Evolutionary conservation across 208 protist genomes (phyloP).

Genomic region (Strigomonas galati): DNA sequence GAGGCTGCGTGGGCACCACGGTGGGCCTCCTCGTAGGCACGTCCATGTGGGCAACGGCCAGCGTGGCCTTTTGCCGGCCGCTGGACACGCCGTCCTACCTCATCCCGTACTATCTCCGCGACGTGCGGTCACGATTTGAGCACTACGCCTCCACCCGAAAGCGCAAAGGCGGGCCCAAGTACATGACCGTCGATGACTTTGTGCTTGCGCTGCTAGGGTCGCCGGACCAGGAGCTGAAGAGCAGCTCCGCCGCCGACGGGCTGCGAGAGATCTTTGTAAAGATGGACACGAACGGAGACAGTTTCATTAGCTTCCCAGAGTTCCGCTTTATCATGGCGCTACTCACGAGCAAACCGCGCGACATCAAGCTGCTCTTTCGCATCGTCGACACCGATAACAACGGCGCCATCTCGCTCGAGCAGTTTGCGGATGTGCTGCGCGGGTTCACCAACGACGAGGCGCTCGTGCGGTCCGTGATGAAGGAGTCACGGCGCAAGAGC

Average conservation of each 20-base stretch:
- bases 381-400: conserved; percentile 57
- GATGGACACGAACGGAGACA: conserved; percentile 79
- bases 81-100: conserved; percentile 83
- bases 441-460: conserved; percentile 56
- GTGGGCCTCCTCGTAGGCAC: too few relatives aligned
- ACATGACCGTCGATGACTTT: conserved; percentile 89
- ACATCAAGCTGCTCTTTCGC: conserved; percentile 57
- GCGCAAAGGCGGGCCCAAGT: conserved; percentile 43
- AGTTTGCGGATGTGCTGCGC: conserved; percentile 74
- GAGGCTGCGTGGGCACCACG: too few relatives aligned
- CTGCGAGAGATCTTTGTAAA: conserved; percentile 56
- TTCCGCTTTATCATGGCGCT: conserved; percentile 81
- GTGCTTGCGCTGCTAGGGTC: conserved; percentile 66
- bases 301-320: conserved; percentile 74
- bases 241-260: conserved; percentile 19
- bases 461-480: conserved; percentile 40
- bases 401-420: conserved; percentile 46
- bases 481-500: conserved; percentile 34
- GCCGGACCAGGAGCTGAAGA: conserved; percentile 27
- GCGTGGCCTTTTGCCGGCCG: conserved; percentile 48
- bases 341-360: conserved; percentile 50
- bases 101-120: conserved; percentile 87
- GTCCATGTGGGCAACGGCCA: not conserved
- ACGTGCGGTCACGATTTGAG: conserved; percentile 69
- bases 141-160: conserved; percentile 82